Evolutionary conservation across 2,329 filamentous ascomycete species (phyloP).

Genomic region (Botryotinia calthae): DNA sequence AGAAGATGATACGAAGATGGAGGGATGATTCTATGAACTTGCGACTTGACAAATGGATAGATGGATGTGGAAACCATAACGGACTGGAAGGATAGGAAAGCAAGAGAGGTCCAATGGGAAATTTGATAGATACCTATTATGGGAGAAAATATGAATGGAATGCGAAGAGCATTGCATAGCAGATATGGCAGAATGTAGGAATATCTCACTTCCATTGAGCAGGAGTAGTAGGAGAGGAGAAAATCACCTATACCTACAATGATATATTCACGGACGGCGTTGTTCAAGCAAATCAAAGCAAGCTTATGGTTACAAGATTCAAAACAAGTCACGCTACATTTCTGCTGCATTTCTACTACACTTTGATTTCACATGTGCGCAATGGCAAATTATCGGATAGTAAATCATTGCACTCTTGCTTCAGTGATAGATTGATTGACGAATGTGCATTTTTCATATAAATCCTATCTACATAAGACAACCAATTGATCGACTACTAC

Average conservation of each 20-base stretch:
- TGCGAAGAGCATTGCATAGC: background rate
- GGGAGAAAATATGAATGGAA: background rate
- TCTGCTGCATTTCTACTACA: background rate
- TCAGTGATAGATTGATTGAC: background rate
- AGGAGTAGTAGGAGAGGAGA: background rate
- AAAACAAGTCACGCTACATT: conserved; percentile 1
- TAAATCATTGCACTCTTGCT: background rate
- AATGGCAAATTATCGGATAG: background rate
- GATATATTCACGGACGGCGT: conserved; percentile 33
- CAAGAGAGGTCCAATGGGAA: background rate
- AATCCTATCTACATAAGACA: conserved; percentile 59
- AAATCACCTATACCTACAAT: conserved; percentile 20
- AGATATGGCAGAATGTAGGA: background rate
- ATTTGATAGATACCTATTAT: conserved; percentile 8
- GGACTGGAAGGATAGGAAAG: background rate
- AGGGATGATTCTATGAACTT: conserved; percentile 40
- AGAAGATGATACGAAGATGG: conserved; percentile 57
- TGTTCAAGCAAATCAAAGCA: conserved; percentile 31
- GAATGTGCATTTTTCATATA: background rate
- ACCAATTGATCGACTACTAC: conserved; percentile 66
- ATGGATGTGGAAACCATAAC: conserved; percentile 17
- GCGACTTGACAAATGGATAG: background rate
- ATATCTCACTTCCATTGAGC: background rate
- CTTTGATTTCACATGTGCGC: background rate
- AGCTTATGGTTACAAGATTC: conserved; percentile 17